Evolutionary conservation across 805 yeast genomes (phyloP).

Genomic region (Cyberlindnera japonica): DNA sequence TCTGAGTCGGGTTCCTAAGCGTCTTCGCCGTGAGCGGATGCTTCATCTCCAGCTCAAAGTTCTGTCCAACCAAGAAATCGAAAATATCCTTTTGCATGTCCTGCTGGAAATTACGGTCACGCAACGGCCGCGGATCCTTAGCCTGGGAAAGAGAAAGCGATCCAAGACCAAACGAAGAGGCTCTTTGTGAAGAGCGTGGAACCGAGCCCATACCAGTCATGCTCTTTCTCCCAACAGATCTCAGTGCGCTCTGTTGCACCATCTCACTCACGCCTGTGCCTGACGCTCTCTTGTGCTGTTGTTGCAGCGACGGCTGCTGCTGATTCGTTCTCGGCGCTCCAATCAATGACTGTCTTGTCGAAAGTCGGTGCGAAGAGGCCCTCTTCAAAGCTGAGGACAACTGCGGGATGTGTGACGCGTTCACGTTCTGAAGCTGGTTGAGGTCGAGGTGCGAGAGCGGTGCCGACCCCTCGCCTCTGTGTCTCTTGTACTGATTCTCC

Average conservation of each 20-base stretch:
- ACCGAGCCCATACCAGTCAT: conserved; percentile 16
- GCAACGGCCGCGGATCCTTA: conserved; percentile 71
- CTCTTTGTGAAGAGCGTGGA: conserved; percentile 21
- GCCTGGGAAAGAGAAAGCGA: conserved; percentile 23
- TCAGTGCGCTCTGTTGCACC: conserved; percentile 27
- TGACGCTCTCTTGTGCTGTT: conserved; percentile 22
- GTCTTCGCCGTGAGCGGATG: conserved; percentile 64
- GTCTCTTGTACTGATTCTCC: conserved; percentile 22
- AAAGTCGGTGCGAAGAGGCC: conserved; percentile 19
- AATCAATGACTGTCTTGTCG: conserved; percentile 30
- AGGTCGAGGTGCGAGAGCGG: conserved; percentile 26
- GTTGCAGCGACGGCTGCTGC: no score
- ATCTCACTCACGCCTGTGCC: conserved; percentile 24
- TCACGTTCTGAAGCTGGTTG: conserved; percentile 25
- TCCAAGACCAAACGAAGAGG: conserved; percentile 26
- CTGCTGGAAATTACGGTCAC: conserved; percentile 66
- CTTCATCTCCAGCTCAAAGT: conserved; percentile 72
- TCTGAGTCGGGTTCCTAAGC: conserved; percentile 77
- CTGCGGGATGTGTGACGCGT: conserved; percentile 27
- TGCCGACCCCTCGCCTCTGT: conserved; percentile 15
- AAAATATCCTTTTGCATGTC: conserved; percentile 63
- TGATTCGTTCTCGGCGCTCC: conserved; percentile 30
- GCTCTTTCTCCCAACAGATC: conserved; percentile 24
- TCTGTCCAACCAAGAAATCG: conserved; percentile 57
- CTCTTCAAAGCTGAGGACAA: conserved; percentile 24